Conservation (phyloP, 805 yeast species). For the Metschnikowia henanensis region DNA sequence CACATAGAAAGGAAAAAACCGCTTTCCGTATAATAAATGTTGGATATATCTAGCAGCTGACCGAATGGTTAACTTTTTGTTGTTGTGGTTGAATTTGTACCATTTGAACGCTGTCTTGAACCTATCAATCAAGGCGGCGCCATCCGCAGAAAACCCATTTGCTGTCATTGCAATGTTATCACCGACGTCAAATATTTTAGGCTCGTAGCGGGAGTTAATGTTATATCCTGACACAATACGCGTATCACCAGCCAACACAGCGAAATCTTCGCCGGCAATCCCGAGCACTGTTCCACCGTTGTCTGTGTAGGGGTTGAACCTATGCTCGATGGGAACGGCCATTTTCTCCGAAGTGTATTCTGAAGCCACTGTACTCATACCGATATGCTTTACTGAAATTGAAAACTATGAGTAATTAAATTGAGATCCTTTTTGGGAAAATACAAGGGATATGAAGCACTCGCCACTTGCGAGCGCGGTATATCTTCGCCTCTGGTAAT, state of each 20-base stretch:
- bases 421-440: too few relatives aligned
- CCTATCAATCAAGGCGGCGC: conserved; percentile 75
- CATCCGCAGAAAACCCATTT: conserved; percentile 96
- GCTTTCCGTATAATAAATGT: conserved; percentile 85
- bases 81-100: conserved; percentile 86
- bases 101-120: conserved; percentile 74
- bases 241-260: conserved; percentile 98
- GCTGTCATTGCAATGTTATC: conserved; percentile 87
- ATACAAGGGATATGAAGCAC: too few relatives aligned
- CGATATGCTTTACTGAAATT: neutral
- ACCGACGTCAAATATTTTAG: conserved; percentile 86
- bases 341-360: conserved; percentile 17
- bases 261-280: conserved; percentile 97
- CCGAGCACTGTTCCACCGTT: conserved; percentile 98
- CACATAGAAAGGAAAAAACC: conserved; percentile 96
- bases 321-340: conserved; percentile 77
- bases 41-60: conserved; percentile 91
- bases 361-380: conserved; percentile 21
- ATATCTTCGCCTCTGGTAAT: neutral
- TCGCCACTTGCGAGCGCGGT: conserved; percentile 4
- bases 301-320: conserved; percentile 90
- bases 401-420: too few relatives aligned
- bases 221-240: conserved; percentile 93
- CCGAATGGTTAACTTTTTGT: conserved; percentile 62
- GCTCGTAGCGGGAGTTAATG: conserved; percentile 90